These are phyloP conservation scores for Elaeagnus macrophylla DNA, from an alignment of 306 rosid species.

Conservation along the genomic window DNA sequence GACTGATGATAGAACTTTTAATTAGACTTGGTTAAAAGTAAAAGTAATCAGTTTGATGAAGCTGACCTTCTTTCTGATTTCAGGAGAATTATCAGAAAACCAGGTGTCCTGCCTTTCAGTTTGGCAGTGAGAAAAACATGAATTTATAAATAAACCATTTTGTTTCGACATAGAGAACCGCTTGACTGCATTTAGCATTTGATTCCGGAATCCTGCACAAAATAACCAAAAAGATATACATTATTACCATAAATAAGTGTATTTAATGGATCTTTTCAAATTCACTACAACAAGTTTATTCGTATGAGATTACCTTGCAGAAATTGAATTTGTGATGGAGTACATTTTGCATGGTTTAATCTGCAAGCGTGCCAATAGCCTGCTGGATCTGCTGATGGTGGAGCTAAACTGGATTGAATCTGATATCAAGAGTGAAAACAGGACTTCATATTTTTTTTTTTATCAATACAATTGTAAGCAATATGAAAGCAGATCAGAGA, in stretches of 20 bases:
- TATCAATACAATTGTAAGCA: background rate
- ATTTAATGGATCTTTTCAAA: background rate
- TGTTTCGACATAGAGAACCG: constrained; percentile 43
- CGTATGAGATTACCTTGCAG: constrained; percentile 51
- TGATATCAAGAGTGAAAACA: constrained; percentile 26
- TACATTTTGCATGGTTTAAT: constrained; percentile 69
- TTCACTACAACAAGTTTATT: constrained; percentile 10
- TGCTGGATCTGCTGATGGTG: constrained; percentile 79
- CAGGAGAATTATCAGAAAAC: constrained; percentile 80
- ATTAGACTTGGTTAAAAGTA: background rate
- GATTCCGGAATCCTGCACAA: constrained; percentile 66
- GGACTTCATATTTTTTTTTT: constrained; percentile 8
- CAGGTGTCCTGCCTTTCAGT: constrained; percentile 89
- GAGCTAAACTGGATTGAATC: constrained; percentile 89
- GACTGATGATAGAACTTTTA: too few species aligned
- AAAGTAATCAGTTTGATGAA: background rate
- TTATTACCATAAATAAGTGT: constrained; percentile 1
- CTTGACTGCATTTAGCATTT: constrained; percentile 52
- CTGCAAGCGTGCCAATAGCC: constrained; percentile 85
- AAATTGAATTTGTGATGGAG: constrained; percentile 53
- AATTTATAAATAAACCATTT: constrained; percentile 77
- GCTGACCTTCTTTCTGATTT: constrained; percentile 54
- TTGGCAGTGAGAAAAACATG: constrained; percentile 95
- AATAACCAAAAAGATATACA: constrained; percentile 6
- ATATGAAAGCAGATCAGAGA: background rate